A percentile compares a stretch with the other conserved stretches of the same genome.
Evolutionary conservation across 257 asterid species (phyloP).

Genomic region (Solanum habrochaites): DNA sequence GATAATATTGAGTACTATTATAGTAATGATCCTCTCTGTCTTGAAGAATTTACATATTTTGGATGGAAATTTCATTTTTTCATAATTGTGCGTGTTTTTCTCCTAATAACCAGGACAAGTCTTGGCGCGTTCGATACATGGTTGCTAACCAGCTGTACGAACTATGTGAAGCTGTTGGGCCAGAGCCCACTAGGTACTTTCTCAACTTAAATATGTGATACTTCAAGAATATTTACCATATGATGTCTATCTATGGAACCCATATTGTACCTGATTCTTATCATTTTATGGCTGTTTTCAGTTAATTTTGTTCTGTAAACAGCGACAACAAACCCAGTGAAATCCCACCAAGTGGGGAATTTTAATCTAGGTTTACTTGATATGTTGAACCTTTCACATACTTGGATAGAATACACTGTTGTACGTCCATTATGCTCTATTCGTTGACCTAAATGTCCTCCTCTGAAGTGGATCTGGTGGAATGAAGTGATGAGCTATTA

Average conservation of each 20-base stretch:
- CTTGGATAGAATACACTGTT: not conserved
- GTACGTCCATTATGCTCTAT: not conserved
- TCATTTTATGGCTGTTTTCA: not conserved
- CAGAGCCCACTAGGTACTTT: conserved; percentile 76
- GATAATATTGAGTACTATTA: not conserved
- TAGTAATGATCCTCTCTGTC: not conserved
- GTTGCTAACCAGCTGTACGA: conserved; percentile 96
- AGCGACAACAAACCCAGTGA: not conserved
- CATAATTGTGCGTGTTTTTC: not conserved
- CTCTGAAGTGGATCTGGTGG: not conserved
- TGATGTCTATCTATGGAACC: not conserved
- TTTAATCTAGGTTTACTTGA: not conserved
- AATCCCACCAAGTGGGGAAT: not conserved
- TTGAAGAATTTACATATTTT: not conserved
- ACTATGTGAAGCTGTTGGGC: conserved; percentile 98
- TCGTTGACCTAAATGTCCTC: not conserved
- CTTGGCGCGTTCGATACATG: conserved; percentile 99
- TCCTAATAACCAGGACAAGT: conserved; percentile 64
- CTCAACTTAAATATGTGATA: conserved; percentile 1
- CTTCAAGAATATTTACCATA: not conserved
- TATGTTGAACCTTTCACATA: not conserved
- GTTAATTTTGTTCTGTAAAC: not conserved
- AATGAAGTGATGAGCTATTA: not conserved
- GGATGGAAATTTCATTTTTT: not conserved
- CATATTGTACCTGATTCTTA: not conserved